A percentile compares a stretch with the other conserved stretches of the same genome.
Evolutionary conservation across 768 basidiomycete genomes (phyloP).

Genomic region (Termitomyces sp.): DNA sequence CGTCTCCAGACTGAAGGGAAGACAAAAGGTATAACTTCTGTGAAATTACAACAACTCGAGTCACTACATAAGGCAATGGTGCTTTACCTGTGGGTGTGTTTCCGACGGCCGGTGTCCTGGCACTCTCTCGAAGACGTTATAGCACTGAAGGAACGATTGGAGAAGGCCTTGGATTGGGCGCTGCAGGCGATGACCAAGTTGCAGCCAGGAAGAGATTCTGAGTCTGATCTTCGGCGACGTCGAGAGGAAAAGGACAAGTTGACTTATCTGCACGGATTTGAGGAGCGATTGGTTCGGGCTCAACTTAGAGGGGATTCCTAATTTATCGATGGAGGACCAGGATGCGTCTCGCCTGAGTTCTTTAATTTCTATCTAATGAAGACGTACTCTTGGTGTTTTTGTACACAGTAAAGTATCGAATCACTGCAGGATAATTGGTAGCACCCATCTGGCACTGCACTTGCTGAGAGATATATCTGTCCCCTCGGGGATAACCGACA

Average conservation of each 20-base stretch:
- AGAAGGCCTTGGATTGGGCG: slow-evolving; percentile 63
- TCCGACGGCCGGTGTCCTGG: slow-evolving; percentile 67
- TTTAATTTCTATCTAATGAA: not conserved
- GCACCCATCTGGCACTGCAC: not conserved
- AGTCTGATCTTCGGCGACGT: not conserved
- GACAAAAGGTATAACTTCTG: slow-evolving; percentile 3
- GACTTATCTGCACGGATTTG: not conserved
- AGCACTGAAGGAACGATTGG: slow-evolving; percentile 55
- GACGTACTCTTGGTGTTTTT: not conserved
- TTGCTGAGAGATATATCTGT: not conserved
- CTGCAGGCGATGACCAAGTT: slow-evolving; percentile 36
- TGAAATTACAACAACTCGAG: slow-evolving; percentile 45
- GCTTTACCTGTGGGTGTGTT: slow-evolving; percentile 81
- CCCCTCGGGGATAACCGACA: not conserved
- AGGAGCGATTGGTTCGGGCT: too few relatives aligned
- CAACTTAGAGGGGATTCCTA: too few relatives aligned
- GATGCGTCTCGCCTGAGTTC: not conserved
- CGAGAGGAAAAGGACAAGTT: not conserved
- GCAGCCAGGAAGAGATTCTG: not conserved
- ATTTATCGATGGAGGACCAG: not conserved
- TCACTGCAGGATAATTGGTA: not conserved
- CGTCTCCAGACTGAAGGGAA: slow-evolving; percentile 20
- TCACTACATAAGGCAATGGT: slow-evolving; percentile 70
- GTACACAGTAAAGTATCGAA: not conserved
- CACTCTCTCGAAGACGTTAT: slow-evolving; percentile 45